Percentiles rank a stretch among this genome's conserved stretches.
Evolutionary conservation across 169 alveolate species (phyloP).

Genomic region (Fabrea salina): DNA sequence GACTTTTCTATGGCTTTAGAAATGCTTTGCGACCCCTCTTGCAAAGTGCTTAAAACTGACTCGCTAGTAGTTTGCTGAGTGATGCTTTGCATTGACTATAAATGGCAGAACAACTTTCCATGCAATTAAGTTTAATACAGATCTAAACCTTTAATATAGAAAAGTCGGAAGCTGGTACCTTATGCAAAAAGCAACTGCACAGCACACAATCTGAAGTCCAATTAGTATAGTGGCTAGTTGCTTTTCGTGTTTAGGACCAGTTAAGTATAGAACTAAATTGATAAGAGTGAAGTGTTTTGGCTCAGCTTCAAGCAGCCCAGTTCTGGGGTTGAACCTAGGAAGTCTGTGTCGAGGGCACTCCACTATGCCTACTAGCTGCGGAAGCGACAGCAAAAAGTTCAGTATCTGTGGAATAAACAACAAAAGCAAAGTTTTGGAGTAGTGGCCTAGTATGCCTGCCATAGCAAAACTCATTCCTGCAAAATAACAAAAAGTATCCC

Average conservation of each 20-base stretch:
- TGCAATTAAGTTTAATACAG: too few species aligned
- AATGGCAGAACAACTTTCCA: too few species aligned
- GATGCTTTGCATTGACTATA: too few species aligned
- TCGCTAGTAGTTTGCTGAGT: too few species aligned
- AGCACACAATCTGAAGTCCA: slow-evolving; percentile 76
- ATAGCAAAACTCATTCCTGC: slow-evolving; percentile 93
- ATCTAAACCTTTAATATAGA: neutral
- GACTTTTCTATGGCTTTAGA: too few species aligned
- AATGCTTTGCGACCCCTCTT: too few species aligned
- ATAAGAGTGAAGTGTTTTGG: slow-evolving; percentile 86
- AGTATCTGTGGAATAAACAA: slow-evolving; percentile 91
- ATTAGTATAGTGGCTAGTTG: slow-evolving; percentile 71
- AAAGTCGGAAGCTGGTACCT: slow-evolving; percentile 58
- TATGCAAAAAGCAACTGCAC: slow-evolving; percentile 73
- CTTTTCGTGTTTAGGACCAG: slow-evolving; percentile 89
- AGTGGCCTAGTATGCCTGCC: slow-evolving; percentile 92
- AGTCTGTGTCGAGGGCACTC: slow-evolving; percentile 93
- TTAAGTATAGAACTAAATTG: slow-evolving; percentile 77
- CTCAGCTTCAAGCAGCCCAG: slow-evolving; percentile 76
- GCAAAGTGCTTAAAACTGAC: too few species aligned
- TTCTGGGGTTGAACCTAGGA: slow-evolving; percentile 77
- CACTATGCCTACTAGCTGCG: slow-evolving; percentile 87
- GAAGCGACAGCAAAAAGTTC: slow-evolving; percentile 88
- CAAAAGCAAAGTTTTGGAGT: slow-evolving; percentile 82
- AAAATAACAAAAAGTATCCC: slow-evolving; percentile 91